Conservation (phyloP, 2,329 filamentous ascomycete species). For the Magnaporthiopsis incrustans region DNA sequence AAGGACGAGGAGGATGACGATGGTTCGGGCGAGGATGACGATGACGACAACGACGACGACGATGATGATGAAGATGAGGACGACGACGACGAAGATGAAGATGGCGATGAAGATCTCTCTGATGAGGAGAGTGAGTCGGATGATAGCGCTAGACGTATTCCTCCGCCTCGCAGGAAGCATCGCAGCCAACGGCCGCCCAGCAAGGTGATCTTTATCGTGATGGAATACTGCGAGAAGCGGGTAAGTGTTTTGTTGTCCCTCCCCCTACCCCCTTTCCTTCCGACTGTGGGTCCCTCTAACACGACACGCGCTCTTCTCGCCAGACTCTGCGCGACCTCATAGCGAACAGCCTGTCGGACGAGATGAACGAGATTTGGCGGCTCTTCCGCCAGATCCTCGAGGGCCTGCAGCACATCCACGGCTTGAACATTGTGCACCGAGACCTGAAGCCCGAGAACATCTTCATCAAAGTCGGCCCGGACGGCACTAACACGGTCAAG, state of each 20-base stretch:
- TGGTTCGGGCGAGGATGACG: constrained; percentile 13
- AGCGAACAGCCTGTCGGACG: constrained; percentile 62
- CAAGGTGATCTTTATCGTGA: constrained; percentile 89
- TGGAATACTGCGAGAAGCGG: constrained; percentile 96
- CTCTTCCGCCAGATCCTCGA: constrained; percentile 87
- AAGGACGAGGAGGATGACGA: constrained; percentile 32
- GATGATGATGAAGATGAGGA: constrained; percentile 15
- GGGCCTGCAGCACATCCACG: constrained; percentile 82
- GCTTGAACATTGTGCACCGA: constrained; percentile 84
- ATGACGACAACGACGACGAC: constrained; percentile 14
- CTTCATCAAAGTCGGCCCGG: constrained; percentile 64
- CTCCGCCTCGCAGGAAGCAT: constrained; percentile 2
- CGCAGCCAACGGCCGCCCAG: constrained; percentile 45
- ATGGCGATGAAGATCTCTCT: constrained; percentile 1
- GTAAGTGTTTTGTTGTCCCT: constrained; percentile 26
- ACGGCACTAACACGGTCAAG: constrained; percentile 80
- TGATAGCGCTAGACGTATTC: background rate
- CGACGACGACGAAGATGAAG: constrained; percentile 11
- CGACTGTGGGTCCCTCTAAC: background rate
- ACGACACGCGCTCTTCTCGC: background rate
- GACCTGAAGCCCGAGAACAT: constrained; percentile 97
- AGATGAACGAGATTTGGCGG: constrained; percentile 76
- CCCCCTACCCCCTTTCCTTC: no score
- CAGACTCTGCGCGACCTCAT: constrained; percentile 85
- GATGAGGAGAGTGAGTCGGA: background rate